Evolutionary conservation across 78 protist species (phyloP).

Genomic region (Acrasis kona): DNA sequence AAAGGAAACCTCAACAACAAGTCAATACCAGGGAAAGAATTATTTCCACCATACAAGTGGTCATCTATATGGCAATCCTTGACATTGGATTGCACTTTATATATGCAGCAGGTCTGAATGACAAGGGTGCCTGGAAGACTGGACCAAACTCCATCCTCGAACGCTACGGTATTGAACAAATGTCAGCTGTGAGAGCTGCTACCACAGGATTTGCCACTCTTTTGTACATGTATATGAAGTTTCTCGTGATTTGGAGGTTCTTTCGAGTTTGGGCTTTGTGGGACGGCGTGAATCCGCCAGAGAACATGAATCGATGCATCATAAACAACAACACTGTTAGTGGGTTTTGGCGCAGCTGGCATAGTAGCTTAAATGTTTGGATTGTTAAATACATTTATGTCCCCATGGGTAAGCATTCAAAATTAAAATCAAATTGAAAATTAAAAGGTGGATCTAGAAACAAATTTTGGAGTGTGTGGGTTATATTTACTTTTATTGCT

Average conservation of each 20-base stretch:
- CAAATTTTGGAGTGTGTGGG: slow-evolving; percentile 34
- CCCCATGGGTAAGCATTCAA: too few species aligned
- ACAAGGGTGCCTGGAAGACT: neutral
- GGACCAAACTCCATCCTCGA: too few species aligned
- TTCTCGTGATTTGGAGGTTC: slow-evolving; percentile 67
- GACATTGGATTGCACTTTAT: neutral
- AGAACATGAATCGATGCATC: slow-evolving; percentile 74
- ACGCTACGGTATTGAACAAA: too few species aligned
- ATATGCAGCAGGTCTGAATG: too few species aligned
- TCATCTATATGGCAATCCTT: neutral
- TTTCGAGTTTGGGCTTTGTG: slow-evolving; percentile 45
- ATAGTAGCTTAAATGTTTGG: slow-evolving; percentile 69
- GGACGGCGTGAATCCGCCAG: slow-evolving; percentile 73
- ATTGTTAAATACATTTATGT: slow-evolving; percentile 69
- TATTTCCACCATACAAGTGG: neutral
- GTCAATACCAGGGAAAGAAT: neutral
- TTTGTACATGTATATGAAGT: slow-evolving; percentile 60
- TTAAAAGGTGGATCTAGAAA: slow-evolving; percentile 53
- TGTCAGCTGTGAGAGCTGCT: neutral
- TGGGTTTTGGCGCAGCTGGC: slow-evolving; percentile 77
- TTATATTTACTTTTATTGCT: slow-evolving; percentile 65
- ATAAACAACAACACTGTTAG: slow-evolving; percentile 47
- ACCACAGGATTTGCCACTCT: slow-evolving; percentile 9
- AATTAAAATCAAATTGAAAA: too few species aligned
- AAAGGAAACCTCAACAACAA: neutral